phyloP scores from a whole-genome alignment of 2,329 filamentous ascomycete species.

The Scytalidium lignicola region DNA sequence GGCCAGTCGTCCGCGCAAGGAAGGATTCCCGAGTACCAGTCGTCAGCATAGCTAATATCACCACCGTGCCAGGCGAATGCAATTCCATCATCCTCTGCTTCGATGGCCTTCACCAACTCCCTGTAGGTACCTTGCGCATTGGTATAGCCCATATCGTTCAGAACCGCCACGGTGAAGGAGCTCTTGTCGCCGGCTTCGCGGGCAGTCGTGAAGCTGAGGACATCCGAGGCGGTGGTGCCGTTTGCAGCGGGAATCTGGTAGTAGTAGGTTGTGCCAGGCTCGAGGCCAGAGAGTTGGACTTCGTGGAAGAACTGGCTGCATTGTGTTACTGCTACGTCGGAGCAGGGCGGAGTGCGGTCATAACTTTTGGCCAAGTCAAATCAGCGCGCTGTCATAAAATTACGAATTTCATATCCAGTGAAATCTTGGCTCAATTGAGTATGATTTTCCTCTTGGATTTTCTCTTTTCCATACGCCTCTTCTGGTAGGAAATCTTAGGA shows the following conservation, averaged over 20 bases:
- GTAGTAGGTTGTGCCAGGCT: conserved; percentile 43
- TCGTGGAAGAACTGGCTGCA: conserved; percentile 49
- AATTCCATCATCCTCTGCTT: conserved; percentile 35
- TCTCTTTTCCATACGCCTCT: too few relatives aligned
- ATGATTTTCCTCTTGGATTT: too few relatives aligned
- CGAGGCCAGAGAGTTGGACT: conserved; percentile 36
- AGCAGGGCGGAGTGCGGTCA: conserved; percentile 46
- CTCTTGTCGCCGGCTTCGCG: conserved; percentile 35
- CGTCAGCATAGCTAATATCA: conserved; percentile 45
- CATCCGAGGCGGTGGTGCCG: conserved; percentile 41
- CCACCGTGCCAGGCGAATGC: conserved; percentile 49
- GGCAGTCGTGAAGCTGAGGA: conserved; percentile 42
- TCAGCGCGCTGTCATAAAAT: too few relatives aligned
- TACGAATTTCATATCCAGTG: too few relatives aligned
- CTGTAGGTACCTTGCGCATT: conserved; percentile 44
- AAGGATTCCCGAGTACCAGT: conserved; percentile 46
- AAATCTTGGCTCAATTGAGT: too few relatives aligned
- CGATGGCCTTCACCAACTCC: conserved; percentile 34
- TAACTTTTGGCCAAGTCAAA: conserved; percentile 29
- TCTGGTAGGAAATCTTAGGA: background rate
- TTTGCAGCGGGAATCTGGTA: conserved; percentile 45
- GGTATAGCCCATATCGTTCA: conserved; percentile 51
- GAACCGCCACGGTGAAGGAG: conserved; percentile 39
- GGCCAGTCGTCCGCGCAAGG: conserved; percentile 42
- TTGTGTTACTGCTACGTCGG: conserved; percentile 38